Base-by-base conservation (phyloP, 106 monocot genomes). In the Gastrodia elata region DNA sequence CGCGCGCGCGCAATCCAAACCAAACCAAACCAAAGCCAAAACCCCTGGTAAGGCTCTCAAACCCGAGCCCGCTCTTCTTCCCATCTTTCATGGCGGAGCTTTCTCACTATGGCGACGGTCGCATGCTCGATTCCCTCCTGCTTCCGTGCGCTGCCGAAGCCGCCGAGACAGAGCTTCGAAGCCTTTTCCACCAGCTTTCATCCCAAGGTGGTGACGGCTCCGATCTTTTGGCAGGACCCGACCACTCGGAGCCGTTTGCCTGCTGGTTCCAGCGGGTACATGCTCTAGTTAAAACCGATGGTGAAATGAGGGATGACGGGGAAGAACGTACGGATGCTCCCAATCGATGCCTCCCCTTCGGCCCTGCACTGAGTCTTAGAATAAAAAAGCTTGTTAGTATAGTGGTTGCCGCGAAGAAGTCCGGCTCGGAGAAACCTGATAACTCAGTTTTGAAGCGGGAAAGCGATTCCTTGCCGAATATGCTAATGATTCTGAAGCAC, bases 301-400 rank as follows among this genome's bases (percentile, higher is more conserved):
- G 37, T 18, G 37, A 67, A 38, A 38, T 20, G 37, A 38, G 18
- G 22, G 67, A n/a, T 37, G 67, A 67, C 16, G 37, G 37, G 11
- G 35, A 35, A 5, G 67, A 67, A 3, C 27, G 7, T 67, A 13
- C 38, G 0, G 67, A 67, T 7, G 36, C 67, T 37, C 20, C 20
- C 67, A 18, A 20, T 37, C 67, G 67, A 27, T 67, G 67, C 37
- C 67, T 67, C n/a, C 70, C 70, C n/a, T 34, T 71, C 58, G 70
- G 77, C 32, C 77, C 77, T 8, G 71, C 70, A 40, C 77, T 77
- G 32, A 77, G 59, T 40, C 57, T 20, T 38, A 77, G 71, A 41
- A 71, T 77, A 30, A 69, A 71, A 38, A 56, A 10, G 26, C 57
- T 71, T 3, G 70, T 75, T 33, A 39, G 22, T 16, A 33, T 16